A percentile compares a stretch with the other conserved stretches of the same genome.
These are phyloP conservation scores for Phytophthora hybrid DNA, from an alignment of 352 stramenopile species.

Conservation along the genomic window DNA sequence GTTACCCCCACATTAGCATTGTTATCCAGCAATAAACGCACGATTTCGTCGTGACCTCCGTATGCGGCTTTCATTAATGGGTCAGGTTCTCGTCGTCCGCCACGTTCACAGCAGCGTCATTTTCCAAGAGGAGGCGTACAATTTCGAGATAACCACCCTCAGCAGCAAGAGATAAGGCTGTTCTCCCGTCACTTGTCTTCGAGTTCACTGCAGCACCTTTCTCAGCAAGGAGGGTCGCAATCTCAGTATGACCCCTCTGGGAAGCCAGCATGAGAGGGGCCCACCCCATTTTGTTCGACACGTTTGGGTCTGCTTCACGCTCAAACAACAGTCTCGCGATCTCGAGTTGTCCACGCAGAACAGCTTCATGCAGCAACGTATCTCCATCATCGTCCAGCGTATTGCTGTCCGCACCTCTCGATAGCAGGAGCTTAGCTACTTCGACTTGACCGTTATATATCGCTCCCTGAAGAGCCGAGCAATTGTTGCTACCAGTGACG, in stretches of 20 bases:
- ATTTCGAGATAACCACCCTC: conserved; percentile 20
- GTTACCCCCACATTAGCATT: not conserved
- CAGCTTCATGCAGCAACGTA: conserved; percentile 17
- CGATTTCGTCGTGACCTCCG: conserved; percentile 23
- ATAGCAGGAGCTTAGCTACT: conserved; percentile 4
- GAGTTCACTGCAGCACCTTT: conserved; percentile 2
- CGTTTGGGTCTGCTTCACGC: not conserved
- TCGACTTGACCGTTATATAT: conserved; percentile 1
- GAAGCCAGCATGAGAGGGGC: conserved; percentile 20
- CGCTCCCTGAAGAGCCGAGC: conserved; percentile 4
- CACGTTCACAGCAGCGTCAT: conserved; percentile 10
- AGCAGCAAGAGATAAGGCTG: conserved; percentile 8
- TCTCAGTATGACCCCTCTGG: conserved; percentile 12
- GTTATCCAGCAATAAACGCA: conserved; percentile 17
- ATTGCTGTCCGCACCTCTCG: not conserved
- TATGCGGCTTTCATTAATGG: conserved; percentile 21
- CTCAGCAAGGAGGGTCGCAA: conserved; percentile 17
- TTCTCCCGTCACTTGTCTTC: not conserved
- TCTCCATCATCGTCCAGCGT: conserved; percentile 4
- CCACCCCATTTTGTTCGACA: conserved; percentile 7
- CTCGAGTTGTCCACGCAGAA: not conserved
- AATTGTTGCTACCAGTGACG: conserved; percentile 9
- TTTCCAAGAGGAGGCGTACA: conserved; percentile 17
- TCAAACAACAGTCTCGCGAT: conserved; percentile 2
- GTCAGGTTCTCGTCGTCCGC: conserved; percentile 3